phyloP scores from a whole-genome alignment of 2,329 filamentous ascomycete genomes.

The Geosmithia putterillii region DNA sequence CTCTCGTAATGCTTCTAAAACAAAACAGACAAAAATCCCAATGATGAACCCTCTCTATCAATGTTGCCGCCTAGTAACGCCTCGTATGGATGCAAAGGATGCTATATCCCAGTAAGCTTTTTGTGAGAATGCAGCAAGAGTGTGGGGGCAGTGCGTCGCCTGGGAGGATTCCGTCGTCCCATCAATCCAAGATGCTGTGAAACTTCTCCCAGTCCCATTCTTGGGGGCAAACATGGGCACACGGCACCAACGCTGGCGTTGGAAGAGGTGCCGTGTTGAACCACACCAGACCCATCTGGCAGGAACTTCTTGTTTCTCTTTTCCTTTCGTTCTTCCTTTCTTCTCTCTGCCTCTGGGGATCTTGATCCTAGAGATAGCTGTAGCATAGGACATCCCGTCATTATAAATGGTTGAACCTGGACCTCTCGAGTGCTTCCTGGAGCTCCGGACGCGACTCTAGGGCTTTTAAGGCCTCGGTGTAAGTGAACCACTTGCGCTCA shows the following conservation, averaged over 20 bases:
- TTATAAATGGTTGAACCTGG: constrained; percentile 45
- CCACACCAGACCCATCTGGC: neutral
- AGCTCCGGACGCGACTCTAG: constrained; percentile 75
- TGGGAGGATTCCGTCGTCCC: neutral
- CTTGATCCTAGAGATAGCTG: neutral
- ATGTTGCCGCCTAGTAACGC: neutral
- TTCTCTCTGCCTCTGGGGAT: neutral
- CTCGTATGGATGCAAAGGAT: neutral
- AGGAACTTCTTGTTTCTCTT: neutral
- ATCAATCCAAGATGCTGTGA: neutral
- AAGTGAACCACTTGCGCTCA: constrained; percentile 81
- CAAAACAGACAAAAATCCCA: neutral
- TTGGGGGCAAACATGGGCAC: neutral
- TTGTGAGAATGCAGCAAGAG: neutral
- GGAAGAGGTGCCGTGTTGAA: neutral
- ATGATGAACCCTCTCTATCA: neutral
- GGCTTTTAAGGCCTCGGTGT: constrained; percentile 65
- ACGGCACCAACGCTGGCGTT: neutral
- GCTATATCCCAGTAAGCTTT: neutral
- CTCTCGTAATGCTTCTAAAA: neutral
- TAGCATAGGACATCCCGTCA: neutral
- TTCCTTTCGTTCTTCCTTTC: neutral
- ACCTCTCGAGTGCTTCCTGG: constrained; percentile 73
- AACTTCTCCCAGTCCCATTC: neutral
- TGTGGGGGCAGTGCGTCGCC: neutral